These are phyloP conservation scores for Synchytrium microbalum DNA, from an alignment of 371 early-diverging fungal genomes.

Conservation along the genomic window DNA sequence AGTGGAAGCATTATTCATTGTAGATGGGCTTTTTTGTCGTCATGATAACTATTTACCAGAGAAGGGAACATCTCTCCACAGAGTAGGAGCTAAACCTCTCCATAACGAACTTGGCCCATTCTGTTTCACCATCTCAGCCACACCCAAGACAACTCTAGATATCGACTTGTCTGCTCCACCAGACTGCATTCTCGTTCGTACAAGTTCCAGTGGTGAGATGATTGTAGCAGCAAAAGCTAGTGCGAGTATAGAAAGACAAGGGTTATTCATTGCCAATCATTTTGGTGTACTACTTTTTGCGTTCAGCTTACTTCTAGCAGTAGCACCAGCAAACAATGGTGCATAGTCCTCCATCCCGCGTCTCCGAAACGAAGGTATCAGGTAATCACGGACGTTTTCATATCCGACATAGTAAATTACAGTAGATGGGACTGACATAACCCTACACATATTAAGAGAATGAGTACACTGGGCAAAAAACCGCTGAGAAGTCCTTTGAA, in stretches of 20 bases:
- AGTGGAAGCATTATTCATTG: not conserved
- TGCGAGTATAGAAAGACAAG: not conserved
- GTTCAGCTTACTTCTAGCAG: slow-evolving; percentile 60
- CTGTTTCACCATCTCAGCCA: slow-evolving; percentile 49
- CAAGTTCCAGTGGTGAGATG: slow-evolving; percentile 84
- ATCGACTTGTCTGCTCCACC: slow-evolving; percentile 28
- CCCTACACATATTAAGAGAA: slow-evolving; percentile 16
- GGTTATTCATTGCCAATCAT: not conserved
- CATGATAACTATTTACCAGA: slow-evolving; percentile 37
- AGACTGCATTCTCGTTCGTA: slow-evolving; percentile 84
- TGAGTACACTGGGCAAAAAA: not conserved
- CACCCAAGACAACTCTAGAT: slow-evolving; percentile 48
- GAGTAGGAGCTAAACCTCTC: slow-evolving; percentile 83
- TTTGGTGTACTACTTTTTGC: not conserved
- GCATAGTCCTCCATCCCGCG: slow-evolving; percentile 37
- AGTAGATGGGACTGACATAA: slow-evolving; percentile 86
- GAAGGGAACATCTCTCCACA: slow-evolving; percentile 94
- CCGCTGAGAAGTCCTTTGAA: not conserved
- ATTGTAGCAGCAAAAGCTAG: slow-evolving; percentile 66
- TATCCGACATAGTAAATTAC: slow-evolving; percentile 92
- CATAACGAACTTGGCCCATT: slow-evolving; percentile 63
- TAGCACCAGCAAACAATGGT: slow-evolving; percentile 71
- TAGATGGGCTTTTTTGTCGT: not conserved
- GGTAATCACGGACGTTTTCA: slow-evolving; percentile 63
- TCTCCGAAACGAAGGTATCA: slow-evolving; percentile 22